These are phyloP conservation scores for Amphicarpaea edgeworthii DNA, from an alignment of 306 rosid genomes.

Conservation along the genomic window DNA sequence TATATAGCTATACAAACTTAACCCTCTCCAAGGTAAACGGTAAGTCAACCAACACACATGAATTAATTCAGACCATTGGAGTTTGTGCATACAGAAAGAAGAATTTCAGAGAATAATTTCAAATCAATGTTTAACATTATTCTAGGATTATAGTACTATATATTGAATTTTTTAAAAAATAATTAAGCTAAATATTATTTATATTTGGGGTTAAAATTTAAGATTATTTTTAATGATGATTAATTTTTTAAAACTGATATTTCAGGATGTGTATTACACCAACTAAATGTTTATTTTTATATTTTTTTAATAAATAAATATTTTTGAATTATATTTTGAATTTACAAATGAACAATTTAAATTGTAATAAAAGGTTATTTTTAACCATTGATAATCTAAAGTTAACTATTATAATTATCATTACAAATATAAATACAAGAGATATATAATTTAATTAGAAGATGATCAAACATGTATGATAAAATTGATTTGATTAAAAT, in stretches of 20 bases:
- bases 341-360: neutral
- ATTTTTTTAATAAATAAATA: too few species aligned
- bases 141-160: neutral
- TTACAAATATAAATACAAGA: neutral
- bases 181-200: neutral
- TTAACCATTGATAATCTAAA: neutral
- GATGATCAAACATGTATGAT: neutral
- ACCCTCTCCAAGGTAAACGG: constrained; percentile 16
- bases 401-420: neutral
- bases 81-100: neutral
- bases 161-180: neutral
- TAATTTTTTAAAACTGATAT: neutral
- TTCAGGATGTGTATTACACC: neutral
- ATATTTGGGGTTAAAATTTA: neutral
- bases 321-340: neutral
- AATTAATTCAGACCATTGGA: too few species aligned
- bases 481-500: too few species aligned
- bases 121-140: neutral
- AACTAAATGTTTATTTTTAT: neutral
- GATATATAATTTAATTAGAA: neutral
- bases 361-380: neutral
- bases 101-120: neutral
- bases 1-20: neutral
- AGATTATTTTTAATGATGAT: neutral
- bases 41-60: too few species aligned